A percentile compares a stretch with the other conserved stretches of the same genome.
Conservation (phyloP, 495 filamentous ascomycete genomes). For the Corynascus novoguineensis region DNA sequence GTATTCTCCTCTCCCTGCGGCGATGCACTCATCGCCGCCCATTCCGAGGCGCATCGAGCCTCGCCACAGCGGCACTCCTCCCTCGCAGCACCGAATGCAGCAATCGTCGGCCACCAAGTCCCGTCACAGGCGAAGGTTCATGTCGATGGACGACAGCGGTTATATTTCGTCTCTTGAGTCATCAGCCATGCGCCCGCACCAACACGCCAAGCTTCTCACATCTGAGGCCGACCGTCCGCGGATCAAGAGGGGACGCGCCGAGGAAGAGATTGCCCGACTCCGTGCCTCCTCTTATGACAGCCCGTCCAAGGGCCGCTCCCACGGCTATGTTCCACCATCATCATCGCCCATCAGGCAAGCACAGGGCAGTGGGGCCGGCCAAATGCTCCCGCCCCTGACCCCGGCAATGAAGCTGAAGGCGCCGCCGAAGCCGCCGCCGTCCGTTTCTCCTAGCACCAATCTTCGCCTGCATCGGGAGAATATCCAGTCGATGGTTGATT, state of each 20-base stretch:
- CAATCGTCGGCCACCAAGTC: slow-evolving; percentile 52
- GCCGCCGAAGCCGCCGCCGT: slow-evolving; percentile 73
- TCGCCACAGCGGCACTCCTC: slow-evolving; percentile 66
- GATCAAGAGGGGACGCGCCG: slow-evolving; percentile 79
- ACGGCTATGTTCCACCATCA: slow-evolving; percentile 43
- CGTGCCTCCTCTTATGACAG: slow-evolving; percentile 91
- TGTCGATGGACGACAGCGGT: slow-evolving; percentile 83
- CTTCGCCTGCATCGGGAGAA: slow-evolving; percentile 85
- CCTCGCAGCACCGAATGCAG: slow-evolving; percentile 56
- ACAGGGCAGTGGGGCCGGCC: slow-evolving; percentile 42
- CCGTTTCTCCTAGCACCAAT: slow-evolving; percentile 90
- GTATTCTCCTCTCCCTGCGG: slow-evolving; percentile 50
- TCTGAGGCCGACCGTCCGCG: slow-evolving; percentile 72
- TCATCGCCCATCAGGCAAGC: slow-evolving; percentile 57
- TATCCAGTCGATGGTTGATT: slow-evolving; percentile 82
- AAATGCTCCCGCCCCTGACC: slow-evolving; percentile 76
- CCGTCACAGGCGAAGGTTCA: slow-evolving; percentile 66
- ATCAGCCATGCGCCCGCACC: slow-evolving; percentile 69
- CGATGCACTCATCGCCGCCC: slow-evolving; percentile 83
- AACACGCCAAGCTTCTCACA: slow-evolving; percentile 55
- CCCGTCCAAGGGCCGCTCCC: slow-evolving; percentile 60
- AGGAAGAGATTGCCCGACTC: slow-evolving; percentile 92
- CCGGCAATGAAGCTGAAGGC: slow-evolving; percentile 82
- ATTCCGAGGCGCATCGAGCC: slow-evolving; percentile 57
- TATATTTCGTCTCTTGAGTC: slow-evolving; percentile 98